A percentile compares a stretch with the other conserved stretches of the same genome.
phyloP scores from a whole-genome alignment of 2,329 filamentous ascomycete species.

The Neobulgaria alba region DNA sequence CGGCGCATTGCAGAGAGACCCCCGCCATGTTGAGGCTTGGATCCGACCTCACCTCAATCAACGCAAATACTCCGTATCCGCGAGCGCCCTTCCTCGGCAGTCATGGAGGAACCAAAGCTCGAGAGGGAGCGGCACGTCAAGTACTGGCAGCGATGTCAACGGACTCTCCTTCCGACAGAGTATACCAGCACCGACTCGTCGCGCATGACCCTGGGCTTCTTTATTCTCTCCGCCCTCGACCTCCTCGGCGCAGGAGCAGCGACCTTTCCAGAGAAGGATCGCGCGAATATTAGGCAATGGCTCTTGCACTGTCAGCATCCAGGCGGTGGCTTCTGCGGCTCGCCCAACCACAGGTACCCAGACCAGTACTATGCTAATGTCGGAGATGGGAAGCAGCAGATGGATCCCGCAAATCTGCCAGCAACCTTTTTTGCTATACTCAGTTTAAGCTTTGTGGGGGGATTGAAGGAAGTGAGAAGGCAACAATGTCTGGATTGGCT shows the following conservation, averaged over 20 bases:
- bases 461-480: conserved; percentile 58
- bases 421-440: conserved; percentile 85
- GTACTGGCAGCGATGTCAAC: conserved; percentile 88
- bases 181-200: conserved; percentile 89
- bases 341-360: conserved; percentile 54
- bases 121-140: conserved; percentile 65
- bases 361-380: conserved; percentile 26
- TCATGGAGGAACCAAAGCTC: conserved; percentile 32
- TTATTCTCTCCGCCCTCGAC: conserved; percentile 79
- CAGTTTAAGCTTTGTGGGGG: conserved; percentile 53
- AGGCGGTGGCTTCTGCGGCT: conserved; percentile 80
- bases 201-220: conserved; percentile 82
- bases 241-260: conserved; percentile 57
- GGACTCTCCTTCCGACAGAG: conserved; percentile 66
- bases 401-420: conserved; percentile 75
- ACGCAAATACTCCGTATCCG: too few relatives aligned
- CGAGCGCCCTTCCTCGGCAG: too few relatives aligned
- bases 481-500: conserved; percentile 66
- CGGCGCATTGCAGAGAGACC: too few relatives aligned
- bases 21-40: too few relatives aligned
- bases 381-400: conserved; percentile 40
- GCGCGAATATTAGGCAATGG: conserved; percentile 56
- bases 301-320: conserved; percentile 81
- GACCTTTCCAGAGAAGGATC: conserved; percentile 41
- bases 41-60: too few relatives aligned